Base-by-base conservation (phyloP, 73 alveolate species). In the Effrenium voratum region DNA sequence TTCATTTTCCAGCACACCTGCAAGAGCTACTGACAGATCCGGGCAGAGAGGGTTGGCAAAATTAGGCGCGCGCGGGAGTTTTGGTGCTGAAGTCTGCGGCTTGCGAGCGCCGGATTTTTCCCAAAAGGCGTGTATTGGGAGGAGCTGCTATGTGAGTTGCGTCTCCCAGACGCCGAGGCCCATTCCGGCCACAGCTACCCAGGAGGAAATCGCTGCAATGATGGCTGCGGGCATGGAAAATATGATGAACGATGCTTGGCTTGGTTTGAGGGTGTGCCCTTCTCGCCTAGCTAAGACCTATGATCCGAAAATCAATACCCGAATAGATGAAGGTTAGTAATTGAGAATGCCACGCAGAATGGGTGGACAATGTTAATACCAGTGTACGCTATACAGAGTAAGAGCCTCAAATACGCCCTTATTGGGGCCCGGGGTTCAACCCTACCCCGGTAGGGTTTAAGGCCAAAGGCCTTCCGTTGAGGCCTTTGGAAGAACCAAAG, bases 181-280 rank as follows among this genome's bases (percentile, higher is more conserved):
- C 12, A 40, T 52, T 2, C 52, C 93, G 13, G 93, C 75, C 55
- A 47, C 60, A 38, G 6, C 50, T 55, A 83, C 93, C 15, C 52
- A 49, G 43, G 93, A 83, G 75, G 77, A 83, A 55, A 83, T 83
- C 77, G 36, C 72, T 28, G 43, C 32, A 55, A 34, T 47, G 93
- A 83, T 55, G 93, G 52, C 34, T 26, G 76, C 24, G 32, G 77
- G 55, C 26, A 83, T 83, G 93, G 93, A 83, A 40, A 41, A 77
- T 77, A 83, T 83, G 93, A 83, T 83, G 93, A 30, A 46, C 73
- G 86, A 76, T n/a, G n/a, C n/a, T n/a, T n/a, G n/a, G n/a, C n/a
- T n/a, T n/a, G n/a, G n/a, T n/a, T n/a, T n/a, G n/a, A n/a, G n/a
- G n/a, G n/a, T n/a, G n/a, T n/a, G n/a, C n/a, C n/a, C n/a, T n/a